Evolutionary conservation across 2,329 filamentous ascomycete genomes (phyloP).

Genomic region (Daldinia sp.): DNA sequence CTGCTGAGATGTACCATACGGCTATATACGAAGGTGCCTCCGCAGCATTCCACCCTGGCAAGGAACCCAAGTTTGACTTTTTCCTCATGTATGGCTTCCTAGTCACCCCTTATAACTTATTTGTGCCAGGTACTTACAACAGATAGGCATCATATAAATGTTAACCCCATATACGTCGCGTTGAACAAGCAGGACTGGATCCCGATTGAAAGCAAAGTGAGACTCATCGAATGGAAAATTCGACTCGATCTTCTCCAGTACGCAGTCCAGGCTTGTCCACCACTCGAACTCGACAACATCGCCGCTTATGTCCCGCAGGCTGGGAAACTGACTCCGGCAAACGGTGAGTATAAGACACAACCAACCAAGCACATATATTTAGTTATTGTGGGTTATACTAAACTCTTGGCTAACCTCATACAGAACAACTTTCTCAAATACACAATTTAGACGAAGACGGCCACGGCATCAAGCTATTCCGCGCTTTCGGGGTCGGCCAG

Average conservation of each 20-base stretch:
- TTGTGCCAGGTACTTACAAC: slow-evolving; percentile 37
- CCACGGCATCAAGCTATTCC: slow-evolving; percentile 80
- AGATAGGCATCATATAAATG: slow-evolving; percentile 80
- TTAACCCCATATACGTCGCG: slow-evolving; percentile 76
- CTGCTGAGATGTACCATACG: slow-evolving; percentile 76
- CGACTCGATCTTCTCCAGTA: slow-evolving; percentile 81
- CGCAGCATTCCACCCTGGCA: slow-evolving; percentile 72
- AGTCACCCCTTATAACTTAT: background rate
- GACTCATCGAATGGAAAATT: slow-evolving; percentile 85
- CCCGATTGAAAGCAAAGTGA: slow-evolving; percentile 68
- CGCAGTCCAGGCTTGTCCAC: slow-evolving; percentile 73
- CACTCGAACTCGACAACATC: slow-evolving; percentile 71
- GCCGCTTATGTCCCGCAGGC: slow-evolving; percentile 67
- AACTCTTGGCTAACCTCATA: no score
- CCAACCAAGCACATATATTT: background rate
- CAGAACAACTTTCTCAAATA: slow-evolving; percentile 62
- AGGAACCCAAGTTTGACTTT: slow-evolving; percentile 83
- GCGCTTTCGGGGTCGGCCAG: slow-evolving; percentile 76
- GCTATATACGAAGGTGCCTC: slow-evolving; percentile 62
- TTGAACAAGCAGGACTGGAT: slow-evolving; percentile 74
- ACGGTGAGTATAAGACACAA: slow-evolving; percentile 55
- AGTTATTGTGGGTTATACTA: no score
- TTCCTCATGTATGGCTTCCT: slow-evolving; percentile 67
- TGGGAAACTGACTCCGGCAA: slow-evolving; percentile 51
- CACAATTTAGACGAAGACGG: slow-evolving; percentile 76